Evolutionary conservation across 306 rosid species (phyloP).

Genomic region (Dryas alaskensis): DNA sequence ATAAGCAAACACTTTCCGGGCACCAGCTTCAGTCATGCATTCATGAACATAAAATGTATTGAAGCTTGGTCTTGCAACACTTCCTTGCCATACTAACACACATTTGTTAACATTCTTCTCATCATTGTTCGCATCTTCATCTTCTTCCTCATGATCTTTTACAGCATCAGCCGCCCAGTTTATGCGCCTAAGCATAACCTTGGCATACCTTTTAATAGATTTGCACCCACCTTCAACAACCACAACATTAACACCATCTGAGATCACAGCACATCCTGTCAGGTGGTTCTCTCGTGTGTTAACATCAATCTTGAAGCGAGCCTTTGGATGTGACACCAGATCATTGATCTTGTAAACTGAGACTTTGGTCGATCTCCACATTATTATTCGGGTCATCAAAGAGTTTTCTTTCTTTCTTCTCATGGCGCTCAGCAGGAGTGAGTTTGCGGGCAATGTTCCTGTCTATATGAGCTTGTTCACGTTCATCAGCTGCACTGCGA

Average conservation of each 20-base stretch:
- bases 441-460: conserved; percentile 93
- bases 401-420: conserved; percentile 86
- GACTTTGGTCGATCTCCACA: conserved; percentile 60
- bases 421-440: conserved; percentile 93
- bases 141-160: conserved; percentile 59
- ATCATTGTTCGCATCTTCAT: conserved; percentile 48
- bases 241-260: conserved; percentile 69
- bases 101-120: conserved; percentile 75
- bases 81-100: conserved; percentile 90
- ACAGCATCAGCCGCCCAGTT: conserved; percentile 66
- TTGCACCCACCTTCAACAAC: conserved; percentile 95
- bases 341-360: conserved; percentile 83
- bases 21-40: conserved; percentile 93
- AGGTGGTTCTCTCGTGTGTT: conserved; percentile 90
- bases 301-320: conserved; percentile 84
- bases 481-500: conserved; percentile 93
- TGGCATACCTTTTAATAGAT: conserved; percentile 86
- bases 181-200: conserved; percentile 84
- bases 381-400: conserved; percentile 65
- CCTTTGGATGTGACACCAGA: conserved; percentile 69
- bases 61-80: conserved; percentile 79
- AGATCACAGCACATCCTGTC: conserved; percentile 84
- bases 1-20: conserved; percentile 69
- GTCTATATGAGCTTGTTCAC: conserved; percentile 98
- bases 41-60: conserved; percentile 74